Evolutionary conservation across 2,329 filamentous ascomycete genomes (phyloP), one percentile per base, ranked within the genome.

Genomic region (Sarocladiaceae sp.): DNA sequence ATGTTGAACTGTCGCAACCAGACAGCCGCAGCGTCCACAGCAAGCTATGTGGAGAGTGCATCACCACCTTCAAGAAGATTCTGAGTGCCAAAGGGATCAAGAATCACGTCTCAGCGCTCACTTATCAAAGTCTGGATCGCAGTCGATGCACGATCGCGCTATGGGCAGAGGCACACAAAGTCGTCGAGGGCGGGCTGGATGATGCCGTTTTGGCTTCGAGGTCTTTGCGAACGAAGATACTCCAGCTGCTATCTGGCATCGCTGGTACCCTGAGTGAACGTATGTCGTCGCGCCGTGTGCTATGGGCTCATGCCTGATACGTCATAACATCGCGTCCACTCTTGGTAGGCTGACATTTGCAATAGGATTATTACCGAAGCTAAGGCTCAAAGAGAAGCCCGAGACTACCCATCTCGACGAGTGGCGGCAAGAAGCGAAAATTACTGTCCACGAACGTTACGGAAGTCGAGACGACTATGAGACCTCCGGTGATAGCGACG

Each of bases 211-310:
- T 24, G 4, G 19, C 6, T 10, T 39, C 34, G 9, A 19, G 12
- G 15, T 39, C 23, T 26, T 21, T 39, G 4, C 13, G 18, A 13
- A 39, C 20, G 16, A 39, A 24, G 34, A 16, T 39, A 11, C 34
- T 39, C n/a, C 34, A 26, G 21, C 23, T 39, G 6, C 20, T 39
- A 12, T 39, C 19, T 12, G 26, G 34, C 7, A 23, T 39, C 7
- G 34, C 34, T 39, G 19, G n/a, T 4, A n/a, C 19, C 9, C 19
- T 39, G 34, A 39, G 19, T 39, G 34, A 26, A 12, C 19, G 34
- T 39, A 39, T 24, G 34, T 39, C 34, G 16, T 10, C 31, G n/a
- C 16, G n/a, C n/a, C n/a, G n/a, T n/a, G n/a, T n/a, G n/a, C n/a
- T n/a, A n/a, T n/a, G n/a, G n/a, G n/a, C n/a, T n/a, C n/a, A n/a